These are phyloP conservation scores for Calonectria hawksworthii DNA, from an alignment of 2,329 filamentous ascomycete genomes.

Conservation along the genomic window DNA sequence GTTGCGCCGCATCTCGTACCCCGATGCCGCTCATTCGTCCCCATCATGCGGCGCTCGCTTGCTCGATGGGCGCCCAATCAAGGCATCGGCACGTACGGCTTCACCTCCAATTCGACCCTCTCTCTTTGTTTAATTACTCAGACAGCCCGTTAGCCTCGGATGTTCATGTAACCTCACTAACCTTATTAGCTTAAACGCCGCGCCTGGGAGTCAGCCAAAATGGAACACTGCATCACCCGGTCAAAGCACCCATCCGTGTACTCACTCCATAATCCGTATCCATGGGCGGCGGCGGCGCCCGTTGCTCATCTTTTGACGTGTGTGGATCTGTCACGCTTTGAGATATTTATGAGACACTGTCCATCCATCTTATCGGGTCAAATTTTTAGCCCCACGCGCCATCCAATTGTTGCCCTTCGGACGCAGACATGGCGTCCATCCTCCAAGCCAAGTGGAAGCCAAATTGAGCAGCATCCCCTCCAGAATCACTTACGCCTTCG, in stretches of 20 bases:
- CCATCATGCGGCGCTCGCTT: neutral
- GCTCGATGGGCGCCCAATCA: neutral
- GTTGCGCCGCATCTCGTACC: neutral
- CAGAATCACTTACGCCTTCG: neutral
- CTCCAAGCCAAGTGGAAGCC: neutral
- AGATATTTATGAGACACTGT: neutral
- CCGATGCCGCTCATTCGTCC: neutral
- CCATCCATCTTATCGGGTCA: neutral
- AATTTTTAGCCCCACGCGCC: neutral
- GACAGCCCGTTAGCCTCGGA: neutral
- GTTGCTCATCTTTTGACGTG: neutral
- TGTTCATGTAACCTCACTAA: conserved; percentile 1
- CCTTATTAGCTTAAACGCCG: conserved; percentile 3
- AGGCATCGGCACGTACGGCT: neutral
- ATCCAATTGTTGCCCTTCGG: neutral
- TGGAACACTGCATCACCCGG: neutral
- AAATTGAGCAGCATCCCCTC: neutral
- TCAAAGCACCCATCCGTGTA: neutral
- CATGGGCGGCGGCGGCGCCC: neutral
- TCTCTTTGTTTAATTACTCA: neutral
- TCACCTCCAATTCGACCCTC: neutral
- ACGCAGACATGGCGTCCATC: neutral
- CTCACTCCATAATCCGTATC: neutral
- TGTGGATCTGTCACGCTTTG: neutral
- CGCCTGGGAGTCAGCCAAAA: neutral